phyloP scores from a whole-genome alignment of 495 filamentous ascomycete genomes.

The Xeromyces bisporus region DNA sequence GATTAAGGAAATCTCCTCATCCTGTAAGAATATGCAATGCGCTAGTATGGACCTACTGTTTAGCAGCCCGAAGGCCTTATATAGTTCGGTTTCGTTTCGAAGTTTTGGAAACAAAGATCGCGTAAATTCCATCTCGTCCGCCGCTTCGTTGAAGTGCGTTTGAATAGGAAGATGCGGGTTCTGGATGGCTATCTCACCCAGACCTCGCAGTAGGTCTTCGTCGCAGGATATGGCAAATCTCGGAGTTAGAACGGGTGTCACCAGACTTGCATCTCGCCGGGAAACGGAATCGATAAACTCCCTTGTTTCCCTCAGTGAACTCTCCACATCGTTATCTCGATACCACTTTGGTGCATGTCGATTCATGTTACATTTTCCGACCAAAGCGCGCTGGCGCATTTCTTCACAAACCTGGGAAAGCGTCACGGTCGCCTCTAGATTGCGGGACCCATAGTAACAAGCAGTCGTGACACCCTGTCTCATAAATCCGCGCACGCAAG shows the following conservation, averaged over 20 bases:
- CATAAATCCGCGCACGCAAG: constrained; percentile 39
- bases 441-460: constrained; percentile 44
- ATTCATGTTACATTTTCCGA: constrained; percentile 53
- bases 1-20: constrained; percentile 34
- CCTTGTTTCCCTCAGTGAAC: constrained; percentile 35
- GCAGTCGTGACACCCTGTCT: constrained; percentile 50
- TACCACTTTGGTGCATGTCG: constrained; percentile 44
- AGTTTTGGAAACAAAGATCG: constrained; percentile 34
- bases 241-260: constrained; percentile 44
- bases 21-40: constrained; percentile 43
- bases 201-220: constrained; percentile 28
- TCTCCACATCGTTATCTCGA: constrained; percentile 28
- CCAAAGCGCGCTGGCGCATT: constrained; percentile 43
- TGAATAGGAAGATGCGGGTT: constrained; percentile 41
- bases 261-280: constrained; percentile 21
- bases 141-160: constrained; percentile 47
- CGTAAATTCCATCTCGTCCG: constrained; percentile 37
- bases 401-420: constrained; percentile 40
- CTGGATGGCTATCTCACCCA: constrained; percentile 32
- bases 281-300: constrained; percentile 33
- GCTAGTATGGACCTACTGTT: constrained; percentile 41
- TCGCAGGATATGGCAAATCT: constrained; percentile 47
- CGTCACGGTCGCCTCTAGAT: constrained; percentile 38
- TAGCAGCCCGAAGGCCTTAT: constrained; percentile 35
- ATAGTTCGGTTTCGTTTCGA: constrained; percentile 36